Conservation (phyloP, 116 monocot genomes). For the Cymodocea nodosa region DNA sequence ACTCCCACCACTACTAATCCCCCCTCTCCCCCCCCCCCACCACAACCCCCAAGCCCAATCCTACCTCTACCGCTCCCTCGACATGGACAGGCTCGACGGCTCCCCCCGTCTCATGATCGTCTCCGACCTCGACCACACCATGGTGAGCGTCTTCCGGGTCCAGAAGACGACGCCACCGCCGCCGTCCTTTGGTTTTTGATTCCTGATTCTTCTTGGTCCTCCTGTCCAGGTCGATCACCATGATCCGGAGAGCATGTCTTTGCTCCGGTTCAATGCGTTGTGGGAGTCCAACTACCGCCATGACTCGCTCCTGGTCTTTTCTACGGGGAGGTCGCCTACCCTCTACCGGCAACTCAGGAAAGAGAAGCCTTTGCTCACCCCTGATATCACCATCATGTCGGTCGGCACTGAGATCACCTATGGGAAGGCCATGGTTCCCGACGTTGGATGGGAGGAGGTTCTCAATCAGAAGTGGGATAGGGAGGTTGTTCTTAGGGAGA, state of each 20-base stretch:
- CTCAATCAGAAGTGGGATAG: conserved; percentile 67
- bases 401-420: conserved; percentile 89
- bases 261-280: conserved; percentile 73
- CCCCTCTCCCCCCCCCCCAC: not conserved
- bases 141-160: conserved; percentile 26
- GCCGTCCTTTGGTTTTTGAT: not conserved
- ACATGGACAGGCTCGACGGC: conserved; percentile 50
- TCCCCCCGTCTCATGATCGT: conserved; percentile 78
- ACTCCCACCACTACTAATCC: not conserved
- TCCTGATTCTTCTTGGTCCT: not conserved
- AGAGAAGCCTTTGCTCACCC: conserved; percentile 67
- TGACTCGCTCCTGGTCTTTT: conserved; percentile 74
- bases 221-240: conserved; percentile 65
- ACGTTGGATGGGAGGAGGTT: conserved; percentile 56
- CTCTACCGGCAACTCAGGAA: conserved; percentile 59
- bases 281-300: conserved; percentile 79
- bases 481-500: conserved; percentile 56
- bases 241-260: conserved; percentile 56
- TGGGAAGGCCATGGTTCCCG: conserved; percentile 58
- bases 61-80: not conserved
- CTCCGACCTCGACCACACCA: conserved; percentile 91
- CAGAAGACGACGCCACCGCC: not conserved
- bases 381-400: conserved; percentile 80
- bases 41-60: not conserved
- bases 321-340: conserved; percentile 75